Conservation (phyloP, 441 rosid species). For the Arabidopsis hybrid region DNA sequence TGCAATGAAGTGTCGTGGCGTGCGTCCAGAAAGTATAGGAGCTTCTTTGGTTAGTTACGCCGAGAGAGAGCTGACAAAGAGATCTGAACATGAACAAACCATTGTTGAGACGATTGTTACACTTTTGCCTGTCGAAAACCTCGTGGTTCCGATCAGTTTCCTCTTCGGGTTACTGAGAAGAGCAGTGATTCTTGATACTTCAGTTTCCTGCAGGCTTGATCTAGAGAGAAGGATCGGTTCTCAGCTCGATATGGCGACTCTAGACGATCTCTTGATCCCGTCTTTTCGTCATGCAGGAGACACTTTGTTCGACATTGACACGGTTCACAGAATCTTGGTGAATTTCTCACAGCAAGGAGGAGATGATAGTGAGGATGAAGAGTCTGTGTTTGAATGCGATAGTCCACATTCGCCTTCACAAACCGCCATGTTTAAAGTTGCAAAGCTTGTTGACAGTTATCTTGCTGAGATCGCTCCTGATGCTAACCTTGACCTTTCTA, state of each 20-base stretch:
- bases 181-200: conserved; percentile 86
- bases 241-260: conserved; percentile 85
- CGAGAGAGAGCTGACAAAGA: conserved; percentile 85
- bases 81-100: conserved; percentile 66
- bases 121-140: conserved; percentile 90
- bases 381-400: conserved; percentile 82
- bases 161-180: conserved; percentile 91
- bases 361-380: conserved; percentile 90
- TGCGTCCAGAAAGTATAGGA: conserved; percentile 95
- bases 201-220: conserved; percentile 83
- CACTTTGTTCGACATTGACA: conserved; percentile 89
- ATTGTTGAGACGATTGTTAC: conserved; percentile 88
- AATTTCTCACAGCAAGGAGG: conserved; percentile 95
- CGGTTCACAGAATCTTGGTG: conserved; percentile 90
- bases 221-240: conserved; percentile 93
- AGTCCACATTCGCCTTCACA: conserved; percentile 91
- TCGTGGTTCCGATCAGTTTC: conserved; percentile 82
- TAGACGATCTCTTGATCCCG: conserved; percentile 93
- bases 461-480: conserved; percentile 98
- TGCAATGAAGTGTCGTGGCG: conserved; percentile 97
- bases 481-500: conserved; percentile 85
- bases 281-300: conserved; percentile 86
- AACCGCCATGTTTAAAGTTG: conserved; percentile 78
- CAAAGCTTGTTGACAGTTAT: conserved; percentile 90
- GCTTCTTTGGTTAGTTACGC: conserved; percentile 90